Evolutionary conservation across 176 grass and related monocot species (phyloP).

Genomic region (Leersia perrieri): DNA sequence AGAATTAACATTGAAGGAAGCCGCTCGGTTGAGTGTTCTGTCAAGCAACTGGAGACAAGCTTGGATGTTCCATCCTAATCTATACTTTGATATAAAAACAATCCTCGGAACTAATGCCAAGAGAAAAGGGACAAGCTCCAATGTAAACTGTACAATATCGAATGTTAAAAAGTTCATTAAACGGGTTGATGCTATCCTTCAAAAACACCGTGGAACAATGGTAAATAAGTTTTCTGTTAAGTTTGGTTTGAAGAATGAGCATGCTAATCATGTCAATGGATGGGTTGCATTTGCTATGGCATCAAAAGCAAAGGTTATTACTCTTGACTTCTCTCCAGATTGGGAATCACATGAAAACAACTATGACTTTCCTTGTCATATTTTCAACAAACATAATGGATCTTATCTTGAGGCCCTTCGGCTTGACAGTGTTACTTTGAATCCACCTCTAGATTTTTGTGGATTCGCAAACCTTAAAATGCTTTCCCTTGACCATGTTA

Average conservation of each 20-base stretch:
- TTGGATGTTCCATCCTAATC: slow-evolving; percentile 20
- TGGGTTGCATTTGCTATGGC: slow-evolving; percentile 13
- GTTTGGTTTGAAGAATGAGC: slow-evolving; percentile 1
- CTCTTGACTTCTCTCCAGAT: not conserved
- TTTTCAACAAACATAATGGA: not conserved
- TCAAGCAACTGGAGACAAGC: no score
- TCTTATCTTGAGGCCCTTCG: no score
- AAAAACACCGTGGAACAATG: not conserved
- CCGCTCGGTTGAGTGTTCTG: no score
- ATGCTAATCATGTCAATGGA: not conserved
- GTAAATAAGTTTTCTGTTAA: slow-evolving; percentile 6
- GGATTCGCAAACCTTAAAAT: no score
- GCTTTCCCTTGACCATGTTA: no score
- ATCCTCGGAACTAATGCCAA: not conserved
- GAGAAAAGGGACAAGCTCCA: not conserved
- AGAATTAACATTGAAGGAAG: no score
- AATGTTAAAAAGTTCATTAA: not conserved
- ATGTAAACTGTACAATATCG: not conserved
- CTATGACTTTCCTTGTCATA: slow-evolving; percentile 16
- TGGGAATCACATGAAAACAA: not conserved
- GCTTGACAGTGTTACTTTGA: no score
- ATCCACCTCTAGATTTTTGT: no score
- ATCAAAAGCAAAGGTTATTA: slow-evolving; percentile 1
- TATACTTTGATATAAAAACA: slow-evolving; percentile 4
- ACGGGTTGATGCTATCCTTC: not conserved